Base-by-base conservation (phyloP, 371 early-diverging fungal genomes). In the Amoeboaphelidium protococcarum region DNA sequence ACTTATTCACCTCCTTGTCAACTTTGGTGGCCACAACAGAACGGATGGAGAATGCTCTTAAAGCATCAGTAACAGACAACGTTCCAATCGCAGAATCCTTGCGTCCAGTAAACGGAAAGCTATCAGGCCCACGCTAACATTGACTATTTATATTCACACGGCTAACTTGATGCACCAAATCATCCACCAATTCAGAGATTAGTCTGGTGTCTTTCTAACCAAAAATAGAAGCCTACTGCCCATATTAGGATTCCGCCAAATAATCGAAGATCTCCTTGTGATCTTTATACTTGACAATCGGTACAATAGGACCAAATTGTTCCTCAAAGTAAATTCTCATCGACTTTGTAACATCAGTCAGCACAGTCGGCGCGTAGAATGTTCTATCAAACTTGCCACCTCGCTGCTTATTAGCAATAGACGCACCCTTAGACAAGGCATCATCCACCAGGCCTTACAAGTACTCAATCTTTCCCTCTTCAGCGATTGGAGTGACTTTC, bases 331-430 rank as follows among this genome's bases (percentile, higher is more conserved):
- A 23, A 13, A 48, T 40, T 20, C 41, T 4, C 49, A 37, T 27
- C 1, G 26, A 25, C 40, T 27, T 12, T 20, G 20, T 27, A 26
- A 20, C 42, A 26, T 42, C 26, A 20, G 20, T 26, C 19, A 48
- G 31, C 21, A 48, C 42, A 13, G 22, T 13, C 3, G 49, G 49
- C 13, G 46, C 25, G 0, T 45, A 23, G 31, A 48, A 23, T 13
- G 49, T 26, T 20, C 49, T 23, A 21, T 48, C 49, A 43, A 48
- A 21, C 12, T 23, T n/a, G 16, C 49, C 49, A 16, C 52, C 50
- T 3, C 79, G 68, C 13, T 48, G 44, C 25, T 20, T 22, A n/a
- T 48, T 48, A 22, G 24, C 31, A n/a, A 48, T 48, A 21, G 25
- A 25, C 0, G 27, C 49, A 6, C 49, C 49, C 20, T 48, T 26